Evolutionary conservation across 2,329 filamentous ascomycete species (phyloP), one percentile per base, ranked within the genome.

Genomic region (Clarireedia hainanense): DNA sequence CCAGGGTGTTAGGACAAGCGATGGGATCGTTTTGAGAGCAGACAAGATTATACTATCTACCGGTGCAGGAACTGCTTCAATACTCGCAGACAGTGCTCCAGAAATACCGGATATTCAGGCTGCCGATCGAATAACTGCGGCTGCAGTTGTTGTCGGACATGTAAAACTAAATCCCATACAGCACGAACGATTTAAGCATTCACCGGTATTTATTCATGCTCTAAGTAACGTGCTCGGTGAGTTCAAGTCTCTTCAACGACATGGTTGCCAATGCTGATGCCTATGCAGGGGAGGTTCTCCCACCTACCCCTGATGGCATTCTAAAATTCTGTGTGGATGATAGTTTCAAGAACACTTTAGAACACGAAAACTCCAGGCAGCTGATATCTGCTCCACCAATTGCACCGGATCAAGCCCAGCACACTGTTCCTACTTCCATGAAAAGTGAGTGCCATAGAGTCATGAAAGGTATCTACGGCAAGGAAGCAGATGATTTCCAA

Each of bases 281-380:
- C 40, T 46, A 5, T 26, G 36, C 26, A 64, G 62, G 62, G 14
- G 53, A 62, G 45, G 57, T 61, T n/a, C 72, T 79, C 5, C 76
- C 75, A 1, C 75, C 75, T 14, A 76, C 77, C 7, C 60, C 67
- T 3, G 70, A 76, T 34, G 75, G 77, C 1, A 70, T 78, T 2
- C 73, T 85, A 57, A 85, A 85, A 66, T 82, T 83, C 70, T 84
- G 81, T 57, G 81, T 80, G 63, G 74, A 82, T 50, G 74, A 76
- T 20, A 81, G 79, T 54, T 79, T 84, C 63, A 80, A 75, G 42
- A 83, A 84, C 64, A 78, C 74, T 6, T 65, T 74, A 24, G 69
- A 68, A 0, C 73, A 74, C 58, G 74, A 76, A 0, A 53, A 69
- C 2, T 77, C 76, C 2, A 78, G 78, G 2, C 73, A 76, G 58